These are phyloP conservation scores for Chaetomium fimeti DNA, from an alignment of 495 filamentous ascomycete species.

Conservation along the genomic window DNA sequence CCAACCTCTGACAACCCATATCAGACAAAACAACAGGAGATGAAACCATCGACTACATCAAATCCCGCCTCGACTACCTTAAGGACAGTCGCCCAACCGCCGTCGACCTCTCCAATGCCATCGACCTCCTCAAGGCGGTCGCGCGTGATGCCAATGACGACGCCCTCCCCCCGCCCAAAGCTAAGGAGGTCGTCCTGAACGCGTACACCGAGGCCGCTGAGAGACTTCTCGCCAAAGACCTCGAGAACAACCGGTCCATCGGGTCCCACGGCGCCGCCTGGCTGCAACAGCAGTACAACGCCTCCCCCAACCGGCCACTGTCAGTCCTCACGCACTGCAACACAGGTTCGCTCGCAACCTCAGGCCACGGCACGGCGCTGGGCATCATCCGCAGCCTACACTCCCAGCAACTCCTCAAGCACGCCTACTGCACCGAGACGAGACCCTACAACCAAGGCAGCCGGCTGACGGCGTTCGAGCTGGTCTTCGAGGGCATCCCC, in stretches of 20 bases:
- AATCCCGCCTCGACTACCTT: constrained; percentile 75
- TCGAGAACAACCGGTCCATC: constrained; percentile 80
- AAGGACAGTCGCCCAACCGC: constrained; percentile 86
- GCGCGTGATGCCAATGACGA: constrained; percentile 43
- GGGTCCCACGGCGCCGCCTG: constrained; percentile 80
- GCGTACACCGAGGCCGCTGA: constrained; percentile 78
- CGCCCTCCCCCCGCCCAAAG: constrained; percentile 34
- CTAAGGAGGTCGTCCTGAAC: constrained; percentile 50
- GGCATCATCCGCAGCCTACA: constrained; percentile 89
- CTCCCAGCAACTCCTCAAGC: constrained; percentile 59
- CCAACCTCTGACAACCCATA: neutral
- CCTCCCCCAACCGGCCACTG: constrained; percentile 48
- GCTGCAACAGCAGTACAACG: constrained; percentile 56
- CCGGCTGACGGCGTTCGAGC: constrained; percentile 90
- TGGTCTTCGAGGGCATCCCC: constrained; percentile 91
- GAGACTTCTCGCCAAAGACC: constrained; percentile 82
- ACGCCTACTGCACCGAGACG: constrained; percentile 94
- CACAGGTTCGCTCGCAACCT: constrained; percentile 94
- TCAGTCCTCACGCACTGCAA: constrained; percentile 95
- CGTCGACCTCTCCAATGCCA: constrained; percentile 90
- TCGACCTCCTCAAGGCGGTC: constrained; percentile 66
- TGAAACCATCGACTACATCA: constrained; percentile 65
- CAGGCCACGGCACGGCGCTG: constrained; percentile 92
- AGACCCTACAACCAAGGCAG: constrained; percentile 98
- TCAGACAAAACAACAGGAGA: constrained; percentile 43